Base-by-base conservation (phyloP, 179 eudicot genomes). In the Amaranthus tricolor region DNA sequence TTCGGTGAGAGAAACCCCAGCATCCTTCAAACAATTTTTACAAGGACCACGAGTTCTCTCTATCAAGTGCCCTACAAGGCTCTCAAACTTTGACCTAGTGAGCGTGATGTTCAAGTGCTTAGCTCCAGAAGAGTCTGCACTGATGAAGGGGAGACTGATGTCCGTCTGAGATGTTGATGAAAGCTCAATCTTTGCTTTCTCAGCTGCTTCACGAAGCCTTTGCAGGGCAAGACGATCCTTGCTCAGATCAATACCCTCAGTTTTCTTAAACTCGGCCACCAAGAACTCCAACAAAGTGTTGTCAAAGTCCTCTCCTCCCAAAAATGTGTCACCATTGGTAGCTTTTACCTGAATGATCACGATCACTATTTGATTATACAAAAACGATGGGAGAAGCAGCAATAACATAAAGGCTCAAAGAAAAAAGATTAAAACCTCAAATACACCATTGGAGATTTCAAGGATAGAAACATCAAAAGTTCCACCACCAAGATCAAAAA, bases 401-500 rank as follows among this genome's bases (percentile, higher is more conserved):
- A 74, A 45, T 45, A 56, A 12, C 44, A 70, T 43, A 12, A 70
- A 9, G 50, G 19, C 13, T 40, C 66, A 61, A 8, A 52, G 12
- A 61, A 56, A 1, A 63, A 71, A 15, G 49, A 52, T 7, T 5
- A 17, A 24, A 40, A 93, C 97, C 97, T 93, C 97, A 80, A 93
- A 93, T n/a, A 93, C 97, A 78, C 97, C 97, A 70, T 87, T 88
- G 12, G 92, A 88, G 55, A 90, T 93, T 82, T 93, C 97, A 70
- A 93, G 84, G 69, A 90, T 90, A 44, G 97, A 93, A 43, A 93
- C 86, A 84, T 93, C 96, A 82, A 92, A 92, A 43, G 97, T 92
- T 59, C 97, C 97, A 76, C 97, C 97, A 17, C 97, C 97, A 82
- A 92, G 94, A 78, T 93, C 96, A 80, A 90, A 93, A 62, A 93